phyloP scores from a whole-genome alignment of 192 early-diverging fungal species.

The Podochytrium sp. region DNA sequence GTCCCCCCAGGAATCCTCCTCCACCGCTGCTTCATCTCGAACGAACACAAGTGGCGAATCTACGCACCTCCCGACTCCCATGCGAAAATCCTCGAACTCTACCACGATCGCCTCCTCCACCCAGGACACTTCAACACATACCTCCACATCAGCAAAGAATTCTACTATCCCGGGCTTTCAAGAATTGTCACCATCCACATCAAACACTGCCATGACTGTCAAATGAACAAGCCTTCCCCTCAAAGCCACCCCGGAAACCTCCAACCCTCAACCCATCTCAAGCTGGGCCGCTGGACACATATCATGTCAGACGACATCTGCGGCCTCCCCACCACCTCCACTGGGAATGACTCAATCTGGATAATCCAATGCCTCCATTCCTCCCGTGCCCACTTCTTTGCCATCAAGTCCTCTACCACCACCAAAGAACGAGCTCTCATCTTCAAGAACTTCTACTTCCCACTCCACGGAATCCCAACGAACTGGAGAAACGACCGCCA shows the following conservation, averaged over 20 bases:
- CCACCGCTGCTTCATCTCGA: background rate
- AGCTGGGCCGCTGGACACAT: background rate
- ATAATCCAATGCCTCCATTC: background rate
- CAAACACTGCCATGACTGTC: background rate
- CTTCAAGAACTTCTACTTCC: background rate
- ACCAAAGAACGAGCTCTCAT: background rate
- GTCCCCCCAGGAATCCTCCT: background rate
- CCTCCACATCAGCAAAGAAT: background rate
- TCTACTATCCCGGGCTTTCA: background rate
- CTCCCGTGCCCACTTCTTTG: background rate
- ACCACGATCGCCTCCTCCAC: background rate
- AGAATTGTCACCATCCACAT: background rate
- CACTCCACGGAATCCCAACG: background rate
- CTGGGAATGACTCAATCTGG: background rate
- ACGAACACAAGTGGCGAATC: background rate
- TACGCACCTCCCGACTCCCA: background rate
- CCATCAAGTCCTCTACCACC: background rate
- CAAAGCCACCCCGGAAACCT: background rate
- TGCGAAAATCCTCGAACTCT: background rate
- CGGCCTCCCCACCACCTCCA: background rate
- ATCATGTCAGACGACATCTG: background rate
- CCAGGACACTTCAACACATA: background rate
- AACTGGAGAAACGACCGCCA: background rate
- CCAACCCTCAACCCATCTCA: background rate
- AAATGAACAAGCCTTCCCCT: background rate